phyloP scores from a whole-genome alignment of 2,329 filamentous ascomycete species.

The Aspergillus sp. region DNA sequence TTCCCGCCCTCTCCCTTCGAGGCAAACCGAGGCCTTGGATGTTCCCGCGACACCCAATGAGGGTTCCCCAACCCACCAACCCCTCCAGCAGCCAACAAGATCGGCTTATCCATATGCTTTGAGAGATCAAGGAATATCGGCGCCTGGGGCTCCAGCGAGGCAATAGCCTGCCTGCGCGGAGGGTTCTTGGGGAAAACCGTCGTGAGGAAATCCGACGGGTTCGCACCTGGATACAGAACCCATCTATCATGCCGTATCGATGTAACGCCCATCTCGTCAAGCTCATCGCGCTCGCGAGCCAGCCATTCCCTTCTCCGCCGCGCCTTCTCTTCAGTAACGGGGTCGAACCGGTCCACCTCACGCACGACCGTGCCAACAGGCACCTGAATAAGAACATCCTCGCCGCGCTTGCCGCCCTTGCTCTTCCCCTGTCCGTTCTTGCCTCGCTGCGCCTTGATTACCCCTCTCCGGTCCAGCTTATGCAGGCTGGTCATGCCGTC shows the following conservation, averaged over 20 bases:
- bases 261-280: slow-evolving; percentile 48
- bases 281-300: slow-evolving; percentile 38
- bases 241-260: slow-evolving; percentile 70
- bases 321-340: slow-evolving; percentile 68
- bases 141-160: slow-evolving; percentile 69
- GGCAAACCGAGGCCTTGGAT: slow-evolving; percentile 80
- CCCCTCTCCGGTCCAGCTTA: slow-evolving; percentile 79
- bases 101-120: slow-evolving; percentile 77
- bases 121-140: slow-evolving; percentile 76
- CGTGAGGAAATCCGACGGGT: slow-evolving; percentile 69
- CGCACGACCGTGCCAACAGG: slow-evolving; percentile 90
- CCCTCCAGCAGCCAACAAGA: slow-evolving; percentile 84
- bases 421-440: slow-evolving; percentile 54
- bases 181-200: slow-evolving; percentile 63
- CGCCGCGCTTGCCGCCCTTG: slow-evolving; percentile 72
- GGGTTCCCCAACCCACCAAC: slow-evolving; percentile 92
- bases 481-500: slow-evolving; percentile 90
- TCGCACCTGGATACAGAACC: slow-evolving; percentile 81
- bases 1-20: slow-evolving; percentile 83
- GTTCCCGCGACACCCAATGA: slow-evolving; percentile 81
- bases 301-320: slow-evolving; percentile 18
- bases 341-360: slow-evolving; percentile 79
- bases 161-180: slow-evolving; percentile 60
- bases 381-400: slow-evolving; percentile 86
- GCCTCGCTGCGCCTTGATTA: slow-evolving; percentile 55